Evolutionary conservation across 345 rosid genomes (phyloP).

Genomic region (Melaleuca quinquenervia): DNA sequence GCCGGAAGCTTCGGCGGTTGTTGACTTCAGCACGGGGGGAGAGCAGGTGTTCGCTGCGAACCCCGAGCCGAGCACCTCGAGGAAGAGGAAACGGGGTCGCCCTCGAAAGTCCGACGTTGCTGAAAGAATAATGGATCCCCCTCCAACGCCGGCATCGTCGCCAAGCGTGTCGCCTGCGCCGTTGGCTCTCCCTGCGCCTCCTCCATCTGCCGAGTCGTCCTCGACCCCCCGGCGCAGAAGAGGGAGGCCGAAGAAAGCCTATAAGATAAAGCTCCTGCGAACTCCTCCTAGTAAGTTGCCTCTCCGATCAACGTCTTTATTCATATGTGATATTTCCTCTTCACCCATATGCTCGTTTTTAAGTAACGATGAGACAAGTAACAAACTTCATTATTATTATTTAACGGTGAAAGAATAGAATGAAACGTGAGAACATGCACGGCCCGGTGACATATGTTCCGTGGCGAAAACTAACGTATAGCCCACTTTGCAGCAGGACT

Average conservation of each 20-base stretch:
- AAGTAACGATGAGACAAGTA: background rate
- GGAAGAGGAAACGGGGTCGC: background rate
- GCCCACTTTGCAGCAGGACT: background rate
- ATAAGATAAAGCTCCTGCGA: background rate
- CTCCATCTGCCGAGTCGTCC: background rate
- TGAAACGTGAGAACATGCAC: background rate
- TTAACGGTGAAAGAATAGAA: background rate
- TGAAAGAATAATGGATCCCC: background rate
- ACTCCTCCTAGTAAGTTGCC: background rate
- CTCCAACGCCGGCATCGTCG: background rate
- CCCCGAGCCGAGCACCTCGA: background rate
- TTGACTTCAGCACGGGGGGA: background rate
- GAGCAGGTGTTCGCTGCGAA: background rate
- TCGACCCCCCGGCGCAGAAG: background rate
- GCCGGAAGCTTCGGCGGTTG: background rate
- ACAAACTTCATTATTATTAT: background rate
- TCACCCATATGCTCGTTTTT: background rate
- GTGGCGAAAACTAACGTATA: background rate
- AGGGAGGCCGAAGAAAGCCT: background rate
- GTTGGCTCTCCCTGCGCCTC: background rate
- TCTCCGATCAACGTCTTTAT: background rate
- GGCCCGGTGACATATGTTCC: background rate
- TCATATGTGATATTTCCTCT: background rate
- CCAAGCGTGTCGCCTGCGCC: background rate
- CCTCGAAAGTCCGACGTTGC: background rate